These are phyloP conservation scores for Leptographium lundbergii DNA, from an alignment of 2,329 filamentous ascomycete genomes.

Conservation along the genomic window DNA sequence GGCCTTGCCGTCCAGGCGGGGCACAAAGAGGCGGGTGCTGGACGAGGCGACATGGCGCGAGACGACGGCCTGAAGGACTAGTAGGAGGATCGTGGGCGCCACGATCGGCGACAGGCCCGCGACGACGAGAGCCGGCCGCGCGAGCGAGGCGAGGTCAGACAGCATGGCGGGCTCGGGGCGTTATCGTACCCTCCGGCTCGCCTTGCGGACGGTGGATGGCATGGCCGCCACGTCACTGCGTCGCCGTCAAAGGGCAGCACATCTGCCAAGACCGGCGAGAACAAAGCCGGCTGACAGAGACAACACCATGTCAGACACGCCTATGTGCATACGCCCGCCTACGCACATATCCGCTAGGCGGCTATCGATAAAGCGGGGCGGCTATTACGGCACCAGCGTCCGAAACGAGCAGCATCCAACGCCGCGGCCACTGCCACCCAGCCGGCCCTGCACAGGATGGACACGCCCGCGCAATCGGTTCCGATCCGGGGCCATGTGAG, in stretches of 20 bases:
- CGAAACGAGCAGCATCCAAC: neutral
- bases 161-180: neutral
- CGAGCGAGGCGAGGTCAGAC: neutral
- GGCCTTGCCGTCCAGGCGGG: neutral
- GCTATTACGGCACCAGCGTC: neutral
- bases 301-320: too few relatives aligned
- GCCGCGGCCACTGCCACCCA: neutral
- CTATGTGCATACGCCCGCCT: too few relatives aligned
- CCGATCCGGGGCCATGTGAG: conserved; percentile 18
- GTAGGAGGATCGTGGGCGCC: conserved; percentile 3
- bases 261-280: too few relatives aligned
- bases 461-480: conserved; percentile 2
- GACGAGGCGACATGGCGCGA: conserved; percentile 2
- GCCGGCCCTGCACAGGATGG: neutral
- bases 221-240: too few relatives aligned
- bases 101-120: conserved; percentile 7
- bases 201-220: too few relatives aligned
- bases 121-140: neutral
- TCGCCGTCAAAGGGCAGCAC: too few relatives aligned
- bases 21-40: neutral
- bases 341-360: neutral
- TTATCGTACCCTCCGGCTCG: too few relatives aligned
- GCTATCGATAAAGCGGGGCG: neutral
- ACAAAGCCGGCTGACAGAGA: too few relatives aligned
- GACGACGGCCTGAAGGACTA: conserved; percentile 2